Evolutionary conservation across 2,329 filamentous ascomycete species (phyloP).

Genomic region (Monilinia fructigena): DNA sequence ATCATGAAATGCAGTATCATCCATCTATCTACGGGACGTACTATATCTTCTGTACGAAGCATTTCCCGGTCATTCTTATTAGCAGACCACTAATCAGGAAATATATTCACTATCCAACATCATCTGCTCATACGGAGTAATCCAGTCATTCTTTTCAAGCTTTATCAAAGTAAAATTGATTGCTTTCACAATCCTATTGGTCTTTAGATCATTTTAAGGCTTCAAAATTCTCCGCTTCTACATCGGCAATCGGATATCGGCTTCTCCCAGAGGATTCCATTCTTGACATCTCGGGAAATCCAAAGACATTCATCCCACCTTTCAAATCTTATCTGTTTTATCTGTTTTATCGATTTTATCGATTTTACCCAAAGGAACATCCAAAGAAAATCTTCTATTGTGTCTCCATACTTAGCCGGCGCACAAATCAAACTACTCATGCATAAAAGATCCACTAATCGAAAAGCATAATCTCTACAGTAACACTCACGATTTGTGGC

Average conservation of each 20-base stretch:
- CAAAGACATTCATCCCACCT: conserved; percentile 6
- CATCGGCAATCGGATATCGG: conserved; percentile 16
- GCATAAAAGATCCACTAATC: conserved; percentile 20
- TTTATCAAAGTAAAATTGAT: no score
- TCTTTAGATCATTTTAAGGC: no score
- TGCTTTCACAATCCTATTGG: no score
- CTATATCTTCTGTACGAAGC: no score
- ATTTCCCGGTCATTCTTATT: no score
- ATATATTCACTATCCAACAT: no score
- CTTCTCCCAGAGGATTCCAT: not conserved
- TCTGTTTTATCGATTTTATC: not conserved
- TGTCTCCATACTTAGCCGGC: conserved; percentile 19
- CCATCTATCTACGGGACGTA: no score
- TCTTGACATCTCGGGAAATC: conserved; percentile 6
- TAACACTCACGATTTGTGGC: conserved; percentile 9
- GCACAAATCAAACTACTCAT: conserved; percentile 11
- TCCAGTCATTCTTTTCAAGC: no score
- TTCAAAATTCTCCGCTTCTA: not conserved
- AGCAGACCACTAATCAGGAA: no score
- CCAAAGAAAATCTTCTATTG: not conserved
- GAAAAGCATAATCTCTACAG: not conserved
- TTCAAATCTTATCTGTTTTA: not conserved
- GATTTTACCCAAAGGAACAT: not conserved
- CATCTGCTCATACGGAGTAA: no score
- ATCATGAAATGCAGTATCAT: no score